phyloP scores from a whole-genome alignment of 2,329 filamentous ascomycete genomes.

The Biscogniauxia sp. region DNA sequence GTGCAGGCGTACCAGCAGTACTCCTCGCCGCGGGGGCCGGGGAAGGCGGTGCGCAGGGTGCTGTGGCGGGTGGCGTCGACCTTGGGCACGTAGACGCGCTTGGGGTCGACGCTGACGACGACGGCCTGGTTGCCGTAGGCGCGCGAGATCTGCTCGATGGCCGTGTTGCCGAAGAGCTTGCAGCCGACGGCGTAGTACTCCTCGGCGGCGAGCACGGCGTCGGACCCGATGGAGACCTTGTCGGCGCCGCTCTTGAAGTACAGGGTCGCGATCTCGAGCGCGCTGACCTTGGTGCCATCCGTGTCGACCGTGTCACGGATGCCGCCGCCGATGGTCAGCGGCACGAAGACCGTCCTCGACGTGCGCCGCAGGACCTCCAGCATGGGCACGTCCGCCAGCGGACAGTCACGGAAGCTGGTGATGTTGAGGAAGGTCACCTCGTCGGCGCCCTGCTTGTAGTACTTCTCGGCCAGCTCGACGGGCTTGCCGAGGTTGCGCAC shows the following conservation, averaged over 20 bases:
- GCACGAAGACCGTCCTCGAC: conserved; percentile 91
- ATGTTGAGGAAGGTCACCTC: conserved; percentile 99
- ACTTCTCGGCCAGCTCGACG: conserved; percentile 87
- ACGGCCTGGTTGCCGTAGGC: conserved; percentile 97
- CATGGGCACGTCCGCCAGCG: conserved; percentile 90
- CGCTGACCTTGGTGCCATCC: conserved; percentile 81
- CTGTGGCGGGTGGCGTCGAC: conserved; percentile 68
- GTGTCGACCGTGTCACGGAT: conserved; percentile 91
- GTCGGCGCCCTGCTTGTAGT: conserved; percentile 96
- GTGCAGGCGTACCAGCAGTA: conserved; percentile 98
- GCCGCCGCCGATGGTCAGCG: conserved; percentile 90
- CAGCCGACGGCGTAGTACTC: conserved; percentile 75
- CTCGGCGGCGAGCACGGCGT: conserved; percentile 90
- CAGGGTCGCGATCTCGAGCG: conserved; percentile 89
- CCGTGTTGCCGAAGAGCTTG: conserved; percentile 74
- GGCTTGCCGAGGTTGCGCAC: conserved; percentile 96
- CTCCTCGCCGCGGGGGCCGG: conserved; percentile 72
- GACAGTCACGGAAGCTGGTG: conserved; percentile 94
- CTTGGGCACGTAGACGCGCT: conserved; percentile 80
- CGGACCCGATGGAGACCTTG: conserved; percentile 95
- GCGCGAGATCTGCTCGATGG: conserved; percentile 90
- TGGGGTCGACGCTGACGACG: conserved; percentile 92
- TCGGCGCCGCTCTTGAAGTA: conserved; percentile 98
- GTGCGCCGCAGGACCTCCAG: conserved; percentile 85
- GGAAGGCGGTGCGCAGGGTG: conserved; percentile 67